phyloP scores from a whole-genome alignment of 495 filamentous ascomycete genomes.

The Penicillium subrubescens region DNA sequence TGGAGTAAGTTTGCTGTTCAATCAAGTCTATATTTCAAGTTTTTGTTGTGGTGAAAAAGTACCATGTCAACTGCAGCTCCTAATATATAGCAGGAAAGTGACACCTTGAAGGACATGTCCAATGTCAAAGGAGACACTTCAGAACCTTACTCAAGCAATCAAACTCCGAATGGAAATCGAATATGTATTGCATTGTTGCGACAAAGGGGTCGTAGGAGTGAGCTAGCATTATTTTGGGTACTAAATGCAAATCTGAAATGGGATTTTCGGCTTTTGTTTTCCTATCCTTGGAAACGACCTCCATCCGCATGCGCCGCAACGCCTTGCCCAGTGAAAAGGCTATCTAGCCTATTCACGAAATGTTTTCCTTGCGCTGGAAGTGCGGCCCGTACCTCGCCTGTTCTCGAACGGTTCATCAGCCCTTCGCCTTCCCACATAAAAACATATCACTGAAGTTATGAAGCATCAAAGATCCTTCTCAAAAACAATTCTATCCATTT shows the following conservation, averaged over 20 bases:
- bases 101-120: no score
- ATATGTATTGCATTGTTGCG: slow-evolving; percentile 26
- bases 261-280: slow-evolving; percentile 32
- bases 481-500: slow-evolving; percentile 34
- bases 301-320: slow-evolving; percentile 53
- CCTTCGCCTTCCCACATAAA: slow-evolving; percentile 11
- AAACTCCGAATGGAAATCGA: background rate
- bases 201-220: slow-evolving; percentile 19
- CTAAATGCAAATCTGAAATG: slow-evolving; percentile 31
- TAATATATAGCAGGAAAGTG: no score
- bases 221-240: slow-evolving; percentile 41
- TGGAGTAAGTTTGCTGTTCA: no score
- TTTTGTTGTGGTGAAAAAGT: no score
- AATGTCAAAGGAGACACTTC: no score
- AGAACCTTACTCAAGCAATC: no score
- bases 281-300: slow-evolving; percentile 34
- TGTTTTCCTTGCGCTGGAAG: slow-evolving; percentile 13
- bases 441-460: slow-evolving; percentile 24
- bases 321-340: slow-evolving; percentile 47
- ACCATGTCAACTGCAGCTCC: no score
- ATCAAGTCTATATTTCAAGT: no score
- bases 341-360: slow-evolving; percentile 24
- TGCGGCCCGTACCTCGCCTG: slow-evolving; percentile 9
- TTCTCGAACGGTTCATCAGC: slow-evolving; percentile 9
- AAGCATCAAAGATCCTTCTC: slow-evolving; percentile 27